Evolutionary conservation across 768 basidiomycete genomes (phyloP).

Genomic region (Panaeolus cyanescens): DNA sequence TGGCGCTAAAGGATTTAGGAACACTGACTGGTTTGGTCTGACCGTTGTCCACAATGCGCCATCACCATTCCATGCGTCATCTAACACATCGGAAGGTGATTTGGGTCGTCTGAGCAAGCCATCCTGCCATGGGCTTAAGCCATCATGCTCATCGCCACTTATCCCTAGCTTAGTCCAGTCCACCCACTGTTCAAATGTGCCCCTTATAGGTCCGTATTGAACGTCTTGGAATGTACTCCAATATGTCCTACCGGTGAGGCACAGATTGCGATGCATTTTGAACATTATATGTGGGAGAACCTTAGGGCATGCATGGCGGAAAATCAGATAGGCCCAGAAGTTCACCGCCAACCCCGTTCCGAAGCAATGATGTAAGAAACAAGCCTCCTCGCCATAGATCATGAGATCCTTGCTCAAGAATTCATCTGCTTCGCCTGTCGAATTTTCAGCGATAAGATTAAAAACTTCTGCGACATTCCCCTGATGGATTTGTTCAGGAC

Average conservation of each 20-base stretch:
- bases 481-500: not conserved
- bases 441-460: not conserved
- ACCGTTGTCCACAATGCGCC: not conserved
- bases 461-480: not conserved
- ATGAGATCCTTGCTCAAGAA: not conserved
- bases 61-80: not conserved
- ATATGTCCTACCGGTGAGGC: not conserved
- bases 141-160: not conserved
- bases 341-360: not conserved
- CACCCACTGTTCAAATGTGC: not conserved
- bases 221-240: not conserved
- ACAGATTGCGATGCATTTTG: not conserved
- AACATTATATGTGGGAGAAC: not conserved
- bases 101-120: not conserved
- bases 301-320: not conserved
- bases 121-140: not conserved
- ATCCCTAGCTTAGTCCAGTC: not conserved
- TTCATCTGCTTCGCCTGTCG: not conserved
- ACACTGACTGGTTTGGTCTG: not conserved
- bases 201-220: not conserved
- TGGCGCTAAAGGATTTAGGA: not conserved
- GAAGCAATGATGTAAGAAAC: not conserved
- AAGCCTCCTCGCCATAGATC: not conserved
- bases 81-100: not conserved
- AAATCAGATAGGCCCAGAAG: not conserved